These are phyloP conservation scores for Chrysopogon serrulatus DNA, from an alignment of 176 grass and related monocot genomes.

Conservation along the genomic window DNA sequence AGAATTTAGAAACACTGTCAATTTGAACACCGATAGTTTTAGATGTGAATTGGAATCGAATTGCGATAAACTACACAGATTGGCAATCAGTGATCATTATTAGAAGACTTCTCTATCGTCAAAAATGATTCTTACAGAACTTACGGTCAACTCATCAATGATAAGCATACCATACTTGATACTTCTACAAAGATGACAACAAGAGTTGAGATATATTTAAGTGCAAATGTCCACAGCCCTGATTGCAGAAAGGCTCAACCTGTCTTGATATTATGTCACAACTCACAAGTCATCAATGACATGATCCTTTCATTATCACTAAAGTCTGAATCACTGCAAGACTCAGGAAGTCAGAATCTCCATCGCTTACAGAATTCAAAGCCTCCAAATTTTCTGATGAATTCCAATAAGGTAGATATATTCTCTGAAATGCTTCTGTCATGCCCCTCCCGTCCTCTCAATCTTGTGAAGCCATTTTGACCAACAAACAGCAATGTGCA, in stretches of 20 bases:
- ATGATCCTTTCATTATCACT: constrained; percentile 26
- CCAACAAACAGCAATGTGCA: constrained; percentile 79
- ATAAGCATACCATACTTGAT: neutral
- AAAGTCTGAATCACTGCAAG: constrained; percentile 47
- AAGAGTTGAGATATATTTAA: neutral
- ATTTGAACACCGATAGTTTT: neutral
- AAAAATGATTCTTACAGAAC: neutral
- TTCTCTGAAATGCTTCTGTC: constrained; percentile 83
- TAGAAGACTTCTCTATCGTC: neutral
- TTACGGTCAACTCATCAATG: neutral
- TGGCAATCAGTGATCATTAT: neutral
- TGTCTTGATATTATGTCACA: constrained; percentile 22
- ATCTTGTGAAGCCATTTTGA: constrained; percentile 75
- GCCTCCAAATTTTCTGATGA: constrained; percentile 44
- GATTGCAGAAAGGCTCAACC: neutral
- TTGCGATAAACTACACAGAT: neutral
- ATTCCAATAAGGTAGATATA: constrained; percentile 85
- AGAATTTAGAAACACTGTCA: neutral
- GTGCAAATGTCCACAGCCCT: neutral
- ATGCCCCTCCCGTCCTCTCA: constrained; percentile 73
- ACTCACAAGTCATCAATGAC: constrained; percentile 22
- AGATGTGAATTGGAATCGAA: neutral
- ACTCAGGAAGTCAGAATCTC: constrained; percentile 10
- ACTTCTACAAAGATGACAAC: neutral
- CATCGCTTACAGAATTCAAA: constrained; percentile 23